phyloP scores from a whole-genome alignment of 2,329 filamentous ascomycete species.

The Exophiala sideris region DNA sequence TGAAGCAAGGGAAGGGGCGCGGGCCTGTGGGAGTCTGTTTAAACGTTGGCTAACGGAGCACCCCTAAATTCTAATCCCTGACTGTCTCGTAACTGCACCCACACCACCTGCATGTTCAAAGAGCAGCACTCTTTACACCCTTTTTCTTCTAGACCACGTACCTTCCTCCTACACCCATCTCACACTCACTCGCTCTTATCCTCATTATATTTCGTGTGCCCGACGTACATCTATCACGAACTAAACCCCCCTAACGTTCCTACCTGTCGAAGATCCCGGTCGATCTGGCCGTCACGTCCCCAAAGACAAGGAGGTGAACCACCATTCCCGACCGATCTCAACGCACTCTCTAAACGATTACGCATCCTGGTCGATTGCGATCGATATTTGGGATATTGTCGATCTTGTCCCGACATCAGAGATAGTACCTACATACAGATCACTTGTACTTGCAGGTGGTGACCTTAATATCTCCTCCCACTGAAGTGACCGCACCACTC shows the following conservation, averaged over 20 bases:
- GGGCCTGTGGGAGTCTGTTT: no score
- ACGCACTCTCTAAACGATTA: background rate
- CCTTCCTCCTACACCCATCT: background rate
- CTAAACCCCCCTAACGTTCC: background rate
- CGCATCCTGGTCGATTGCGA: background rate
- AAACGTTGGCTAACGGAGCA: no score
- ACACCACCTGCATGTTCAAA: no score
- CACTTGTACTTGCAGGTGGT: conserved; percentile 1
- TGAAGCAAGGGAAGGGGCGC: no score
- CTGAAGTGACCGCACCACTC: background rate
- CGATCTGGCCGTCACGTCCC: background rate
- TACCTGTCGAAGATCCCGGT: background rate
- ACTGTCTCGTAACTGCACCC: no score
- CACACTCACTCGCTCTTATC: no score
- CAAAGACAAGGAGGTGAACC: background rate
- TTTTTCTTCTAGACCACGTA: background rate
- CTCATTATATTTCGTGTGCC: no score
- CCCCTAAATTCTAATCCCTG: no score
- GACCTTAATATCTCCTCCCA: background rate
- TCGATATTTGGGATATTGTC: background rate
- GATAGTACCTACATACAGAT: background rate
- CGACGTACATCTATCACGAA: no score
- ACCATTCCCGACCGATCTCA: background rate
- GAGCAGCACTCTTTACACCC: background rate
- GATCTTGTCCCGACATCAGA: background rate